These are phyloP conservation scores for Chytridium lagenaria DNA, from an alignment of 371 early-diverging fungal genomes.

Conservation along the genomic window DNA sequence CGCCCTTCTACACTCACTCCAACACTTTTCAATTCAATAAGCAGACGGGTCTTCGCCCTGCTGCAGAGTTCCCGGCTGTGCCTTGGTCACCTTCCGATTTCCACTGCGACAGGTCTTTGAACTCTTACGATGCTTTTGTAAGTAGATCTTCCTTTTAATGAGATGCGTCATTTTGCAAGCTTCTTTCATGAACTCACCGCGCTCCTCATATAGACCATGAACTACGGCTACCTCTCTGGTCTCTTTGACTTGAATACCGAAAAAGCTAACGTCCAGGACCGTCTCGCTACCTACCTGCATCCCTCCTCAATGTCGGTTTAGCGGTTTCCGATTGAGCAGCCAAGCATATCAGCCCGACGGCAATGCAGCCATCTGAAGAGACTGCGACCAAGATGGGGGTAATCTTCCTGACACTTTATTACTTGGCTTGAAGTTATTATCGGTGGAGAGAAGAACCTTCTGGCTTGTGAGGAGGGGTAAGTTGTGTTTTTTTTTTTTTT, in stretches of 20 bases:
- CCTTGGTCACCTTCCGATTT: slow-evolving; percentile 34
- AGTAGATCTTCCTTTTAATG: background rate
- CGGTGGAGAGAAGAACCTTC: slow-evolving; percentile 37
- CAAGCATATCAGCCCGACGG: slow-evolving; percentile 37
- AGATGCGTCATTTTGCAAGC: background rate
- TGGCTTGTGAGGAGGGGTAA: slow-evolving; percentile 36
- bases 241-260: slow-evolving; percentile 37
- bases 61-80: slow-evolving; percentile 37
- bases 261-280: slow-evolving; percentile 29
- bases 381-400: slow-evolving; percentile 31
- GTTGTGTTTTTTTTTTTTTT: too few species aligned
- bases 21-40: slow-evolving; percentile 22
- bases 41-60: slow-evolving; percentile 28
- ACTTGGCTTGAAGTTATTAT: slow-evolving; percentile 39
- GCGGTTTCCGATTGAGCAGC: slow-evolving; percentile 41
- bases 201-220: slow-evolving; percentile 1
- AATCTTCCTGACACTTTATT: slow-evolving; percentile 31
- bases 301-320: slow-evolving; percentile 34
- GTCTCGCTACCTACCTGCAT: slow-evolving; percentile 31
- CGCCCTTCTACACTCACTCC: slow-evolving; percentile 35
- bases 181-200: background rate
- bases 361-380: slow-evolving; percentile 32
- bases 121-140: slow-evolving; percentile 13
- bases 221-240: slow-evolving; percentile 34
- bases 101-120: slow-evolving; percentile 37